These are phyloP conservation scores for Colletotrichum echinochloae DNA, from an alignment of 2,329 filamentous ascomycete species.

Conservation along the genomic window DNA sequence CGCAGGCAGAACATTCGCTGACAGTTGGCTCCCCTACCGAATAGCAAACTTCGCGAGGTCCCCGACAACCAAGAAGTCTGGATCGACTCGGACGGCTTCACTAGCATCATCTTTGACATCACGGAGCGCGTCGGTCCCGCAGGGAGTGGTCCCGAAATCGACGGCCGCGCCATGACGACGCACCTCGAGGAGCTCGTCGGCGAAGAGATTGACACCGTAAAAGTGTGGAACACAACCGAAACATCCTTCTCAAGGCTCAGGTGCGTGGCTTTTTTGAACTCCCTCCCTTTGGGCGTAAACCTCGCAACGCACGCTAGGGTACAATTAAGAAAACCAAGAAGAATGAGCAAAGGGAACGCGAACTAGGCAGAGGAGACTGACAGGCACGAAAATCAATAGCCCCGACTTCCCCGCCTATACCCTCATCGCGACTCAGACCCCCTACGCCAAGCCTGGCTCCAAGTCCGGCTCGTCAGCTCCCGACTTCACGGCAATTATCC, in stretches of 20 bases:
- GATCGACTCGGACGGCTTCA: conserved; percentile 85
- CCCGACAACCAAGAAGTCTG: conserved; percentile 94
- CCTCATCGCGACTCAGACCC: conserved; percentile 74
- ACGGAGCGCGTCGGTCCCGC: conserved; percentile 78
- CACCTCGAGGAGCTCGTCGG: conserved; percentile 78
- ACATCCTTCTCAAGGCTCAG: conserved; percentile 68
- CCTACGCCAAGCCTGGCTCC: conserved; percentile 48
- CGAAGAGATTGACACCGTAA: conserved; percentile 71
- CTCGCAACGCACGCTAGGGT: neutral
- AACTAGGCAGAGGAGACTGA: conserved; percentile 34
- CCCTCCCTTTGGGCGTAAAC: neutral
- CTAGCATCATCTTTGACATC: conserved; percentile 90
- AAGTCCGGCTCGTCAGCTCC: conserved; percentile 52
- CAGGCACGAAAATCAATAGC: conserved; percentile 46
- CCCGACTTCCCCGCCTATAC: conserved; percentile 72
- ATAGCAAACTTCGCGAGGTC: conserved; percentile 78
- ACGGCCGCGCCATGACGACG: conserved; percentile 76
- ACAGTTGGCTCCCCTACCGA: neutral
- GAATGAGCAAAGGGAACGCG: neutral
- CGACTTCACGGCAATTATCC: conserved; percentile 79
- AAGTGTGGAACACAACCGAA: conserved; percentile 74
- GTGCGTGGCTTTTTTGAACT: conserved; percentile 53
- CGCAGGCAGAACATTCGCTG: neutral
- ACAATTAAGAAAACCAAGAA: neutral
- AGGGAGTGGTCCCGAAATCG: conserved; percentile 67